Percentiles rank a stretch among this genome's conserved stretches.
Conservation (phyloP, 2,329 filamentous ascomycete species). For the Fusarium abutilonis region DNA sequence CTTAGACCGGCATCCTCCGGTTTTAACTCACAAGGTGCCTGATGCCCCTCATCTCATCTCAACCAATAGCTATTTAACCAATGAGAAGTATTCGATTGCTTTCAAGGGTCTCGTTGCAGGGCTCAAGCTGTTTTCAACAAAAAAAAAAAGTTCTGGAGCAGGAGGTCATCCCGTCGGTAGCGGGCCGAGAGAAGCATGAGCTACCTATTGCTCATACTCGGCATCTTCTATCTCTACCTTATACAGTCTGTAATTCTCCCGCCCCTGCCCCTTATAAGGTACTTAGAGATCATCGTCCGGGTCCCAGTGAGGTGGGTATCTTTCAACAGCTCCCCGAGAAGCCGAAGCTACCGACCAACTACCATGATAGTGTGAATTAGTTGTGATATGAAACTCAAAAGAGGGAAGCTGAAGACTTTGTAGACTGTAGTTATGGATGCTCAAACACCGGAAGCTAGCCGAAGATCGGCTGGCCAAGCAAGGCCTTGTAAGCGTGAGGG, state of each 20-base stretch:
- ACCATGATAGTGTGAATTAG: too few relatives aligned
- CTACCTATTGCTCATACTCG: too few relatives aligned
- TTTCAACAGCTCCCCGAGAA: slow-evolving; percentile 12
- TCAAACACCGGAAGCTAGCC: slow-evolving; percentile 29
- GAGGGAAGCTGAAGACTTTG: background rate
- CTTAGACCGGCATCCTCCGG: slow-evolving; percentile 35
- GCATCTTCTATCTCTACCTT: background rate
- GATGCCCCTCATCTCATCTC: slow-evolving; percentile 25
- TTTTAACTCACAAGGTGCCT: slow-evolving; percentile 7
- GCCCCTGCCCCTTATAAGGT: slow-evolving; percentile 10
- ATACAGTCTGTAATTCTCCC: background rate
- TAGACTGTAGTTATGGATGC: background rate
- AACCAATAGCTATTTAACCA: slow-evolving; percentile 35
- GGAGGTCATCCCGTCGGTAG: background rate
- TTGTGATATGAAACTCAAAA: background rate
- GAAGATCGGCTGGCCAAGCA: slow-evolving; percentile 16
- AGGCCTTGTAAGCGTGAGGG: slow-evolving; percentile 13
- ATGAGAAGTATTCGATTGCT: slow-evolving; percentile 40
- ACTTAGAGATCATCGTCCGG: slow-evolving; percentile 7
- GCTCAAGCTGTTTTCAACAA: slow-evolving; percentile 23
- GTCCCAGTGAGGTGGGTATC: slow-evolving; percentile 7
- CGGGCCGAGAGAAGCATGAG: slow-evolving; percentile 17
- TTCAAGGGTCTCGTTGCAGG: slow-evolving; percentile 33
- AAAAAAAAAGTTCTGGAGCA: background rate
- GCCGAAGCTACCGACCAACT: slow-evolving; percentile 28